Percentiles rank a stretch among this genome's conserved stretches.
These are phyloP conservation scores for Cercospora sp. DNA, from an alignment of 2,329 filamentous ascomycete species.

Conservation along the genomic window DNA sequence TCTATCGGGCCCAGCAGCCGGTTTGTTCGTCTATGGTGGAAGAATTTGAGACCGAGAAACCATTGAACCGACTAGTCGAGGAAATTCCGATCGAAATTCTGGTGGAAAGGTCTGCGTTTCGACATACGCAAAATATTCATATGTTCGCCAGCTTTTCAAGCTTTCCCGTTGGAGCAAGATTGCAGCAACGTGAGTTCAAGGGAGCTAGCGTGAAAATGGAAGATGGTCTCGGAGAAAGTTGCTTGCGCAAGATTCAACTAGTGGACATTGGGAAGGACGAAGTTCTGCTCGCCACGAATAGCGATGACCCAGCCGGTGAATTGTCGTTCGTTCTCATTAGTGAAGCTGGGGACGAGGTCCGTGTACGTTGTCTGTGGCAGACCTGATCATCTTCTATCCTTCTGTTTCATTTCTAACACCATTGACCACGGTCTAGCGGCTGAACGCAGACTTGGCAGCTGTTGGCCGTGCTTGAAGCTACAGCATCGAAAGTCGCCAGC, in stretches of 20 bases:
- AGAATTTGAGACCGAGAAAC: not conserved
- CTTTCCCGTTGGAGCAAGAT: not conserved
- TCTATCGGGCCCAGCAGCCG: not conserved
- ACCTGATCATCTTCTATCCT: too few relatives aligned
- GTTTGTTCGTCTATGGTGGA: not conserved
- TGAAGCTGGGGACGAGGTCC: not conserved
- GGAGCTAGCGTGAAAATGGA: not conserved
- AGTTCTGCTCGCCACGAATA: not conserved
- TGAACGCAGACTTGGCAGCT: too few relatives aligned
- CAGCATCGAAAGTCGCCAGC: too few relatives aligned
- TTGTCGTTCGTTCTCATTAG: not conserved
- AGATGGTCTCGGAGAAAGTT: not conserved
- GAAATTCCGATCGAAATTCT: not conserved
- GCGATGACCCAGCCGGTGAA: not conserved
- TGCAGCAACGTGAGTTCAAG: not conserved
- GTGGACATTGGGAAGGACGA: not conserved
- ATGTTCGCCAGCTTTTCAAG: not conserved
- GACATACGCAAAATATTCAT: not conserved
- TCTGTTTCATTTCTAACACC: too few relatives aligned
- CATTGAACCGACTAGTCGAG: not conserved
- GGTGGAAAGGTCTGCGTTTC: not conserved
- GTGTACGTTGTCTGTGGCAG: not conserved
- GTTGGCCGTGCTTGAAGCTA: too few relatives aligned
- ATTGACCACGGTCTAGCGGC: too few relatives aligned
- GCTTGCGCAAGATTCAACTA: not conserved